Conservation (phyloP, 495 filamentous ascomycete species). For the Clavariopsis aquatica region DNA sequence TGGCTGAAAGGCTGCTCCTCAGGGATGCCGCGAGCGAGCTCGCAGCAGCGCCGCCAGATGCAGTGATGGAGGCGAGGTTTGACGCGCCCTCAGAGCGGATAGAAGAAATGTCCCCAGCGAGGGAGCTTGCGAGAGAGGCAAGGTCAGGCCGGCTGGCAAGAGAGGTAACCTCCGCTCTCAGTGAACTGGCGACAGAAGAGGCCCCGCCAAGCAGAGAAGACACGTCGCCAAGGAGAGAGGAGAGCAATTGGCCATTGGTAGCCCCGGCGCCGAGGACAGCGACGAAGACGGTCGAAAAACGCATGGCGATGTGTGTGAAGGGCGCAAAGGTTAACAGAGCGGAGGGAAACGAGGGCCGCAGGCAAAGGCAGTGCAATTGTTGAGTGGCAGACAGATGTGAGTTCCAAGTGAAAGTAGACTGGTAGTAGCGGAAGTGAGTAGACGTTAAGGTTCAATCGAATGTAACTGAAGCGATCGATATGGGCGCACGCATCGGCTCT, state of each 20-base stretch:
- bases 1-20: not conserved
- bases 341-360: no score
- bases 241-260: constrained; percentile 25
- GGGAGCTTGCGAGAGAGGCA: constrained; percentile 5
- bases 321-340: constrained; percentile 12
- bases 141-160: not conserved
- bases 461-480: no score
- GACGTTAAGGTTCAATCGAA: not conserved
- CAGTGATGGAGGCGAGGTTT: not conserved
- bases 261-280: constrained; percentile 23
- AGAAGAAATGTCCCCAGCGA: not conserved
- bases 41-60: not conserved
- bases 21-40: not conserved
- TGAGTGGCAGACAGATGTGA: not conserved
- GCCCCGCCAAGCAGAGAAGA: constrained; percentile 12
- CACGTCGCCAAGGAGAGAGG: constrained; percentile 10
- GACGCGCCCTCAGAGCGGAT: not conserved
- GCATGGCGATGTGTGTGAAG: constrained; percentile 28
- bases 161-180: not conserved
- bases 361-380: no score
- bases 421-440: no score
- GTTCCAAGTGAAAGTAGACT: no score
- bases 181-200: constrained; percentile 12
- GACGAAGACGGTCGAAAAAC: constrained; percentile 35
- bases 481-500: not conserved